These are phyloP conservation scores for Debaryomyces maramus DNA, from an alignment of 805 yeast genomes.

Conservation along the genomic window DNA sequence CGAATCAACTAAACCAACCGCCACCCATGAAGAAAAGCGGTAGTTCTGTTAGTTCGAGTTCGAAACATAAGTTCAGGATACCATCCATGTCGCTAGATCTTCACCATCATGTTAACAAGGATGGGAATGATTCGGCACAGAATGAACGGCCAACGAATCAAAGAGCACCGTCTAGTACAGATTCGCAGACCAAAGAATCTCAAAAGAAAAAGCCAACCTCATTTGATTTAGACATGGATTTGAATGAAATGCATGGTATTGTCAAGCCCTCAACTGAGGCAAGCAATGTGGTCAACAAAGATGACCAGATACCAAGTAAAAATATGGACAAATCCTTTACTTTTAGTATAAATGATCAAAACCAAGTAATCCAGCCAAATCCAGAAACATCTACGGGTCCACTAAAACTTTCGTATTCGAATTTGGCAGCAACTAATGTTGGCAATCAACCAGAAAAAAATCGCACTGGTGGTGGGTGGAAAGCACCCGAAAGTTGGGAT, in stretches of 20 bases:
- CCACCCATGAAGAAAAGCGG: slow-evolving; percentile 15
- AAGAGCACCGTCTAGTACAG: neutral
- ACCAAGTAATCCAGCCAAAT: neutral
- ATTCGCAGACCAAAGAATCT: neutral
- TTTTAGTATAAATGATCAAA: neutral
- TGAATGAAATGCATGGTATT: slow-evolving; percentile 54
- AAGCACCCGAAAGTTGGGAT: slow-evolving; percentile 52
- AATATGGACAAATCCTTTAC: neutral
- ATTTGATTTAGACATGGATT: slow-evolving; percentile 47
- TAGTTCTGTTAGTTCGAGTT: slow-evolving; percentile 16
- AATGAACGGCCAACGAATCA: slow-evolving; percentile 11
- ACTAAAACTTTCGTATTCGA: slow-evolving; percentile 8
- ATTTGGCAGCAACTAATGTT: slow-evolving; percentile 2
- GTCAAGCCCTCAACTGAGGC: slow-evolving; percentile 27
- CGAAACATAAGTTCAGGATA: slow-evolving; percentile 37
- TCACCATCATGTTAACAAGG: slow-evolving; percentile 15
- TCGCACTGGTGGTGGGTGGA: slow-evolving; percentile 29
- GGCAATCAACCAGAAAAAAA: too few relatives aligned
- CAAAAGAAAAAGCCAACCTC: slow-evolving; percentile 6
- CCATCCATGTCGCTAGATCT: slow-evolving; percentile 37
- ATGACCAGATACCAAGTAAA: neutral
- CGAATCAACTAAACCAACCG: neutral
- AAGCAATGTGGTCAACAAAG: neutral
- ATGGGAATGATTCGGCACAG: slow-evolving; percentile 2
- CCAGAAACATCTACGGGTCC: neutral